Conservation (phyloP, 768 basidiomycete genomes). For the Lactifluus volemus region DNA sequence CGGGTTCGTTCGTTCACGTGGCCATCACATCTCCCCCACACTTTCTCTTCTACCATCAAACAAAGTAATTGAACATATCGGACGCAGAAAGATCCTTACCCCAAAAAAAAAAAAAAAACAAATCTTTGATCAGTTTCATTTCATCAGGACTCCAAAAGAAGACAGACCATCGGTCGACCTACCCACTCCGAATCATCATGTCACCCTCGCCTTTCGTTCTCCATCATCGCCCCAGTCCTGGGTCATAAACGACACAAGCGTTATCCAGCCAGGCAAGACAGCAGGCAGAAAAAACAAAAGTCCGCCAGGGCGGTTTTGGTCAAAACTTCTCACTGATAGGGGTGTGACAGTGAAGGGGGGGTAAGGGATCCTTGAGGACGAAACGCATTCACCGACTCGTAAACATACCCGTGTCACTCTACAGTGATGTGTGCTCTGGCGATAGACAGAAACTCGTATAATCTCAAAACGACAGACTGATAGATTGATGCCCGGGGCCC, state of each 20-base stretch:
- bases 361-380: background rate
- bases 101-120: background rate
- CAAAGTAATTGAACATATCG: background rate
- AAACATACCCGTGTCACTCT: background rate
- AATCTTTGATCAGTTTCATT: background rate
- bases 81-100: background rate
- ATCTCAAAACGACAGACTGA: background rate
- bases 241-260: background rate
- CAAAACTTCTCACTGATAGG: conserved; percentile 5
- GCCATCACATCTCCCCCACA: background rate
- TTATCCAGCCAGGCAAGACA: background rate
- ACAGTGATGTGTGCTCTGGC: too few species aligned
- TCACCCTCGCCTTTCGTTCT: conserved; percentile 7
- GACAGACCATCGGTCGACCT: background rate
- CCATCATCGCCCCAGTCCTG: background rate
- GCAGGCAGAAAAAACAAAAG: background rate
- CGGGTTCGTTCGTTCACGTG: background rate
- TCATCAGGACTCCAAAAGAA: background rate
- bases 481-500: background rate
- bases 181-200: background rate
- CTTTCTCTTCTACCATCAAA: background rate
- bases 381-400: conserved; percentile 2
- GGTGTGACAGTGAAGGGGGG: background rate
- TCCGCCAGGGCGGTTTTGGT: background rate
- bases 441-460: background rate